These are phyloP conservation scores for Jamesozyma piceae DNA, from an alignment of 805 yeast species.

Conservation along the genomic window DNA sequence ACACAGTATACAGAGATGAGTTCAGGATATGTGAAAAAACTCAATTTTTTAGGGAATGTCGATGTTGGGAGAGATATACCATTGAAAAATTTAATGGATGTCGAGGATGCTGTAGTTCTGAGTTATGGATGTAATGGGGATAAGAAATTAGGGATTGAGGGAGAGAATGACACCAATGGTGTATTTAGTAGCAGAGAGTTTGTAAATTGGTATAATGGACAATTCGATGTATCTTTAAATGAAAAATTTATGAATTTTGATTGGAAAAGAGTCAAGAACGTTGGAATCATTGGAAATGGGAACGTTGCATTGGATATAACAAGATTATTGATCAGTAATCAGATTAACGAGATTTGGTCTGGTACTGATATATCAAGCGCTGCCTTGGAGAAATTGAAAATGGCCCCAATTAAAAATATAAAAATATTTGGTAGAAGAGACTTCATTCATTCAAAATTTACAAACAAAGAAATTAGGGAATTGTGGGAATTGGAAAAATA, in stretches of 20 bases:
- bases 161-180: constrained; percentile 46
- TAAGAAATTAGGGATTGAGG: constrained; percentile 44
- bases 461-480: constrained; percentile 87
- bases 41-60: constrained; percentile 60
- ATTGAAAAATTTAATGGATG: constrained; percentile 39
- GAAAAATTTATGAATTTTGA: constrained; percentile 42
- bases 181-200: constrained; percentile 75
- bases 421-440: constrained; percentile 82
- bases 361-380: constrained; percentile 61
- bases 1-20: constrained; percentile 13
- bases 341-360: constrained; percentile 44
- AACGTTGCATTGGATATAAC: constrained; percentile 92
- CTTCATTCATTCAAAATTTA: constrained; percentile 73
- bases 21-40: constrained; percentile 29
- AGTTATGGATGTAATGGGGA: constrained; percentile 76
- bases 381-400: constrained; percentile 47
- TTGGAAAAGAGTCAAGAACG: constrained; percentile 51
- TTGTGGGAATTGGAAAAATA: constrained; percentile 49
- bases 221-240: constrained; percentile 41
- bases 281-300: constrained; percentile 89
- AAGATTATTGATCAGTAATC: constrained; percentile 52
- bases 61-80: constrained; percentile 54
- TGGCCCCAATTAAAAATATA: constrained; percentile 52
- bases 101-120: constrained; percentile 65
- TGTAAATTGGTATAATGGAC: constrained; percentile 96